These are phyloP conservation scores for Acanthamoeba healyi DNA, from an alignment of 208 protist species.

Conservation along the genomic window DNA sequence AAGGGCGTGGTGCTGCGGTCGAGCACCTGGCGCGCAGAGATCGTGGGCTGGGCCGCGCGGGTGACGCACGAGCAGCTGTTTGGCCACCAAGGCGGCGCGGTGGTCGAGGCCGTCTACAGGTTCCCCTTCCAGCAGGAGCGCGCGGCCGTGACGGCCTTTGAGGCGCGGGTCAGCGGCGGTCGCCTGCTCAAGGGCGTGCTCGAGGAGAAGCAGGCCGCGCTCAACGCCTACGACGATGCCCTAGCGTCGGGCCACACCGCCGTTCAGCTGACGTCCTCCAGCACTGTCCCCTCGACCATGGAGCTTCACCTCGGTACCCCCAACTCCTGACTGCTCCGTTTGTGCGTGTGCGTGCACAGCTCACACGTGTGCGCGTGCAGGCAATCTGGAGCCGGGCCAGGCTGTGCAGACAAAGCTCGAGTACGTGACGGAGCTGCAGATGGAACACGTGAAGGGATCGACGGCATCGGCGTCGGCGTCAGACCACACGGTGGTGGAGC, in stretches of 20 bases:
- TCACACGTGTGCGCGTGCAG: neutral
- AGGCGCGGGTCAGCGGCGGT: constrained; percentile 14
- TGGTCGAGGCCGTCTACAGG: constrained; percentile 2
- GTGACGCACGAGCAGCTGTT: neutral
- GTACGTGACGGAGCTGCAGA: neutral
- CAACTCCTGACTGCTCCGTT: neutral
- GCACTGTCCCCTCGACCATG: neutral
- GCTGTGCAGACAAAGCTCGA: constrained; percentile 25
- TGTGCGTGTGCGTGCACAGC: neutral
- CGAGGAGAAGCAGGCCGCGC: constrained; percentile 47
- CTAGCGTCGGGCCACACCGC: constrained; percentile 45
- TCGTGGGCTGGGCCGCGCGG: neutral
- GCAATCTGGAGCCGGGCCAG: constrained; percentile 4
- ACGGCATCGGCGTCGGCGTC: neutral
- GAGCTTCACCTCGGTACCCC: neutral
- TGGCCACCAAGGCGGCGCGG: neutral
- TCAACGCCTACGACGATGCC: constrained; percentile 48
- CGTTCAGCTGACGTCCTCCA: neutral
- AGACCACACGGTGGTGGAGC: neutral
- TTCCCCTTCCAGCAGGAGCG: constrained; percentile 5
- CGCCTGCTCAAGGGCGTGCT: constrained; percentile 1
- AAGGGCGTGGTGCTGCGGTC: constrained; percentile 19
- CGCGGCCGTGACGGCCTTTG: neutral
- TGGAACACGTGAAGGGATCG: neutral
- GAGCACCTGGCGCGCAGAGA: neutral